These are phyloP conservation scores for Trypanosoma brucei DNA, from an alignment of 208 protist genomes.

Conservation along the genomic window DNA sequence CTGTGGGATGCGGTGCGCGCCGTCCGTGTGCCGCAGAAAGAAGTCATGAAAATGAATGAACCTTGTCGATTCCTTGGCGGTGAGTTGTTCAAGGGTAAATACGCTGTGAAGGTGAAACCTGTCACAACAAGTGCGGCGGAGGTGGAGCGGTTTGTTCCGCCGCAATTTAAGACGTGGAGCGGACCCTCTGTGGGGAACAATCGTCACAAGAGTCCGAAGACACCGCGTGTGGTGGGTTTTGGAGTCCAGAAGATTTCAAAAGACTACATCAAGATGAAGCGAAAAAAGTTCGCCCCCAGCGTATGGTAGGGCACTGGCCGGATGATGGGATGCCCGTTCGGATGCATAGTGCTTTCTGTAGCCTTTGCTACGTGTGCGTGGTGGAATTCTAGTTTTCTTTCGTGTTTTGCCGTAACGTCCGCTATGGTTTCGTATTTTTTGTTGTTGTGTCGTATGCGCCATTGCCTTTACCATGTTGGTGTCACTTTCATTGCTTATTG, in stretches of 20 bases:
- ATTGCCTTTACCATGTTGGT: no score
- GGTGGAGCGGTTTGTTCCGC: conserved; percentile 59
- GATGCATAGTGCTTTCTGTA: no score
- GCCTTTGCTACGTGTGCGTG: no score
- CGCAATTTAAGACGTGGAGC: conserved; percentile 72
- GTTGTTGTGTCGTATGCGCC: no score
- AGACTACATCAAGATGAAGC: conserved; percentile 71
- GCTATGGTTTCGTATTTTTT: no score
- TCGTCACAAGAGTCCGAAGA: conserved; percentile 28
- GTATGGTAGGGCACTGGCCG: conserved; percentile 2
- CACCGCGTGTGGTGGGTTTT: conserved; percentile 42
- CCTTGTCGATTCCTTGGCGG: conserved; percentile 21
- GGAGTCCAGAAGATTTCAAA: conserved; percentile 70
- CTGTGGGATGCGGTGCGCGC: conserved; percentile 71
- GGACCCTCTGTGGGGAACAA: conserved; percentile 19
- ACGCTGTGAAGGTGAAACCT: conserved; percentile 54
- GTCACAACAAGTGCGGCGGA: conserved; percentile 37
- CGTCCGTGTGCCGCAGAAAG: conserved; percentile 48
- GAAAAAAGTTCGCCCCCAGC: conserved; percentile 34
- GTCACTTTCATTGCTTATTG: no score
- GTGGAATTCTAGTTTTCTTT: no score
- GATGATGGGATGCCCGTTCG: not conserved
- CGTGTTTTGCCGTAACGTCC: no score
- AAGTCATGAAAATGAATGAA: conserved; percentile 17
- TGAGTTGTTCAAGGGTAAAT: conserved; percentile 42